Percentiles rank a stretch among this genome's conserved stretches.
These are phyloP conservation scores for Mortierella sp. DNA, from an alignment of 371 early-diverging fungal genomes.

Conservation along the genomic window DNA sequence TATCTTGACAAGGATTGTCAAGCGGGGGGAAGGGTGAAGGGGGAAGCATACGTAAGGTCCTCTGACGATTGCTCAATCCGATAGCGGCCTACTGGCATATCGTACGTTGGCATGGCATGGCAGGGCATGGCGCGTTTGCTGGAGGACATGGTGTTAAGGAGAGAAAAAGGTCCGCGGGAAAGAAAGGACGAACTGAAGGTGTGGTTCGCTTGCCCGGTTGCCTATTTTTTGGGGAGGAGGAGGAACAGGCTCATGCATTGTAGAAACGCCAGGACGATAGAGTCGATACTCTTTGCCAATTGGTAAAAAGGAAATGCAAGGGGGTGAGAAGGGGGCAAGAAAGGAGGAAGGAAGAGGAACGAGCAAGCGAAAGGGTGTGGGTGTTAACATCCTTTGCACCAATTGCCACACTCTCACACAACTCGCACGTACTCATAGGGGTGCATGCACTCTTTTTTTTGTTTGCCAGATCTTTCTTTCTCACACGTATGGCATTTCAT, in stretches of 20 bases:
- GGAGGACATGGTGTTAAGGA: background rate
- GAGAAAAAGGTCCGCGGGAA: background rate
- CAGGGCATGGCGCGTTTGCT: background rate
- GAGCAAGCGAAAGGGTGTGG: background rate
- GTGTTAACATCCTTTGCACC: background rate
- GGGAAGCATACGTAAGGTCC: background rate
- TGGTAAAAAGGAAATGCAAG: background rate
- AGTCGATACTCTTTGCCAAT: background rate
- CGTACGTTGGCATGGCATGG: too few species aligned
- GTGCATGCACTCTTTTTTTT: too few species aligned
- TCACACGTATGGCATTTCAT: too few species aligned
- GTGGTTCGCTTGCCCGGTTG: background rate
- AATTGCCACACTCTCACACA: background rate
- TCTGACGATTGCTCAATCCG: background rate
- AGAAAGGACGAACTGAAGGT: too few species aligned
- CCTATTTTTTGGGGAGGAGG: background rate
- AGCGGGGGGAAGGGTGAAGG: too few species aligned
- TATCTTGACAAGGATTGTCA: too few species aligned
- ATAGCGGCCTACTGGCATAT: too few species aligned
- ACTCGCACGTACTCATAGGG: too few species aligned
- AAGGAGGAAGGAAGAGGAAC: background rate
- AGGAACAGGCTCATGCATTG: background rate
- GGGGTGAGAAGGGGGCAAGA: background rate
- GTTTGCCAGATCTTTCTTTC: too few species aligned
- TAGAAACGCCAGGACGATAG: background rate